Conservation (phyloP, 2,329 filamentous ascomycete species). For the Phialocephala subalpina region DNA sequence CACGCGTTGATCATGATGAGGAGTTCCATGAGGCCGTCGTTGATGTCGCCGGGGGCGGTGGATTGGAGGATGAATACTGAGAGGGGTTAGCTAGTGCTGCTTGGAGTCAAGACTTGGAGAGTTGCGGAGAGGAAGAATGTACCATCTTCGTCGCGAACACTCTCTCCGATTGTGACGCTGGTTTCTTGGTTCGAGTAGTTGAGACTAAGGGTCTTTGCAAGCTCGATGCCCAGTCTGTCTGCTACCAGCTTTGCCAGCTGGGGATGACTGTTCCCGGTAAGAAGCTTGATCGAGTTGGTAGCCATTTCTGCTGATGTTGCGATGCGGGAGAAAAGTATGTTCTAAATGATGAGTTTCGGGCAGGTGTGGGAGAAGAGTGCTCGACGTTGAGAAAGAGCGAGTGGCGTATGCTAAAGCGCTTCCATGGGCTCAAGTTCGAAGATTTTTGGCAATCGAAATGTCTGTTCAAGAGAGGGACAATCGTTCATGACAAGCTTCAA, state of each 20-base stretch:
- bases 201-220: conserved; percentile 80
- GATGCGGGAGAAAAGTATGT: background rate
- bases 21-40: conserved; percentile 97
- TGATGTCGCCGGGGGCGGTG: conserved; percentile 93
- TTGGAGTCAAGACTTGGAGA: background rate
- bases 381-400: background rate
- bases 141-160: conserved; percentile 95
- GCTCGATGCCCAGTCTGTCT: conserved; percentile 75
- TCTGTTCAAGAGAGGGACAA: background rate
- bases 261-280: conserved; percentile 79
- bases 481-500: background rate
- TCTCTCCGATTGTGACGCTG: conserved; percentile 93
- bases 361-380: background rate
- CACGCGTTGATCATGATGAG: conserved; percentile 99
- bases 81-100: background rate
- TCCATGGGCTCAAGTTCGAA: conserved; percentile 2
- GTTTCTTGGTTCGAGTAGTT: conserved; percentile 91
- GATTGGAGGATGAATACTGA: conserved; percentile 95
- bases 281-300: conserved; percentile 76
- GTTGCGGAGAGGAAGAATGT: background rate
- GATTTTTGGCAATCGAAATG: background rate
- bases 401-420: background rate
- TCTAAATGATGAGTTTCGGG: background rate
- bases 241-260: conserved; percentile 72
- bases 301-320: conserved; percentile 57